These are phyloP conservation scores for Arthrinium phaeospermum DNA, from an alignment of 2,329 filamentous ascomycete species.

Conservation along the genomic window DNA sequence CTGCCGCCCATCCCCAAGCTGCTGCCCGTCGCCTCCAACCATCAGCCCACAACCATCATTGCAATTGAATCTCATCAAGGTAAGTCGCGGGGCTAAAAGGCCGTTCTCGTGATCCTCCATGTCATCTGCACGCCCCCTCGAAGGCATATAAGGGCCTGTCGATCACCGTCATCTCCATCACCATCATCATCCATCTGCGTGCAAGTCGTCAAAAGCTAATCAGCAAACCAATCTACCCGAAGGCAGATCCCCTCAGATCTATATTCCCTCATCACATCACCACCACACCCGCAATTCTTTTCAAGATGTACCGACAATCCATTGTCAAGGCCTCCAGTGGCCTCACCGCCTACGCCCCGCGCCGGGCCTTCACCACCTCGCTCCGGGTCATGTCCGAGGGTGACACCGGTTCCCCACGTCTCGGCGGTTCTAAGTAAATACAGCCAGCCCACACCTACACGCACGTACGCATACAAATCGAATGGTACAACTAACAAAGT, in stretches of 20 bases:
- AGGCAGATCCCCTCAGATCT: constrained; percentile 11
- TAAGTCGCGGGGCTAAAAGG: background rate
- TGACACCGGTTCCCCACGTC: constrained; percentile 68
- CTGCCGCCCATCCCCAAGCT: constrained; percentile 12
- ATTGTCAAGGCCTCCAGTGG: constrained; percentile 61
- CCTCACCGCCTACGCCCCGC: constrained; percentile 55
- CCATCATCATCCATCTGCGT: background rate
- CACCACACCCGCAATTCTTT: constrained; percentile 32
- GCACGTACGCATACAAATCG: constrained; percentile 16
- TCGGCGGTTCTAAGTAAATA: constrained; percentile 57
- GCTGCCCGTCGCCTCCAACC: constrained; percentile 5
- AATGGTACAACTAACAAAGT: constrained; percentile 27
- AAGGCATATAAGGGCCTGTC: background rate
- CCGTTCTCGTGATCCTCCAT: constrained; percentile 8
- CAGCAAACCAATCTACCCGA: constrained; percentile 15
- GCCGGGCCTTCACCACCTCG: constrained; percentile 68
- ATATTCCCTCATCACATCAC: constrained; percentile 24
- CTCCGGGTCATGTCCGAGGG: constrained; percentile 70
- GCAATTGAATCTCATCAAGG: constrained; percentile 16
- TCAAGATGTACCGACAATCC: constrained; percentile 71
- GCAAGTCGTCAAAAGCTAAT: constrained; percentile 1
- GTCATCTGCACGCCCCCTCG: background rate
- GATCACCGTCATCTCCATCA: background rate
- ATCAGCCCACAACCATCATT: constrained; percentile 17
- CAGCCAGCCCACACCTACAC: constrained; percentile 45